Evolutionary conservation across 106 monocot genomes (phyloP), one percentile per base, ranked within the genome.

Genomic region (Amphibolis antarctica): DNA sequence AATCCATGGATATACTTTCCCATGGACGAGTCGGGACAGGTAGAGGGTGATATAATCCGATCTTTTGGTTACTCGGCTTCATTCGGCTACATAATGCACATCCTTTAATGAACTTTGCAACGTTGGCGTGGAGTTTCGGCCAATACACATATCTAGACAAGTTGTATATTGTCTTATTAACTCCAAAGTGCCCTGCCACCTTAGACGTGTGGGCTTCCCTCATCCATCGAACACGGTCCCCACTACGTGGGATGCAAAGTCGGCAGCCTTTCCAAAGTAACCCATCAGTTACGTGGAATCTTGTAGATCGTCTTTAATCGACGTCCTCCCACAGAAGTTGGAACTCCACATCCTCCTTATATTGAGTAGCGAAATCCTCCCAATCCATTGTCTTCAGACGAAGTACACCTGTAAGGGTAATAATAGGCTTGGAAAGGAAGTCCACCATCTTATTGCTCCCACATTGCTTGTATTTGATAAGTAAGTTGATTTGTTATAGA

Each of bases 401-500:
- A 23, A 59, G n/a, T n/a, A 28, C 11, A 59, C 53, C 15, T 1
- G 20, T 1, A 54, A 10, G 10, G 1, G 53, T 20, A 54, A 54
- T 23, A 10, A 20, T 14, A 10, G 53, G 53, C 21, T 20, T 20
- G 15, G 53, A 54, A 10, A 54, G 21, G 19, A 54, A 19, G 54
- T 54, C 54, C 3, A 0, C 30, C 25, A 59, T 14, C 29, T 59
- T 59, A 29, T 59, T 36, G 26, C 29, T 25, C 7, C 13, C 28
- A 29, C 59, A 25, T 18, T 59, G 26, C 0, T 59, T 59, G 59
- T 59, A 59, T n/a, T 59, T 59, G 28, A 59, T 28, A n/a, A n/a
- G n/a, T 20, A 54, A 54, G 23, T 54, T 54, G 21, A 54, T 0
- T 54, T 54, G 54, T 54, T 59, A 28, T 36, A 59, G n/a, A 30